phyloP scores from a whole-genome alignment of 2,329 filamentous ascomycete genomes.

The Cercospora sp. region DNA sequence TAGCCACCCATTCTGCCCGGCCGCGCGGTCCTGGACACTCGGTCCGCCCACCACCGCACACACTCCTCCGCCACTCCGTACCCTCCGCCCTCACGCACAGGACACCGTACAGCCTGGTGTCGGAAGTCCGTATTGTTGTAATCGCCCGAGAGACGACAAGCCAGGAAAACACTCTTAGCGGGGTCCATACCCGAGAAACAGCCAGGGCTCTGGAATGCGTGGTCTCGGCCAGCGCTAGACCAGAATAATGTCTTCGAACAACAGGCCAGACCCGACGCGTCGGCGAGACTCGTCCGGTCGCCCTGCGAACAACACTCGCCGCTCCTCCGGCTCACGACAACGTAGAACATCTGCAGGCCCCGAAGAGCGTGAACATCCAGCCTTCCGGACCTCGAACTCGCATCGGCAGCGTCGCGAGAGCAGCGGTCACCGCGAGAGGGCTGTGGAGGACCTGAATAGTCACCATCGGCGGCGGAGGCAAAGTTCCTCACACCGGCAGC shows the following conservation, averaged over 20 bases:
- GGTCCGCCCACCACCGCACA: neutral
- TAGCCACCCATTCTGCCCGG: neutral
- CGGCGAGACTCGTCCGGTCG: slow-evolving; percentile 17
- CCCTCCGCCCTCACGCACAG: neutral
- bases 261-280: slow-evolving; percentile 21
- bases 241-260: slow-evolving; percentile 27
- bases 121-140: neutral
- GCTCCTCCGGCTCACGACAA: slow-evolving; percentile 62
- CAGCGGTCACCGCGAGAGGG: slow-evolving; percentile 22
- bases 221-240: slow-evolving; percentile 6
- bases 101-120: neutral
- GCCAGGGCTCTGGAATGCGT: slow-evolving; percentile 18
- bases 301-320: slow-evolving; percentile 17
- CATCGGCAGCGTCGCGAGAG: slow-evolving; percentile 29
- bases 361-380: slow-evolving; percentile 57
- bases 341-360: slow-evolving; percentile 60
- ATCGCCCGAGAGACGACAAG: neutral
- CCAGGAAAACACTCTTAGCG: neutral
- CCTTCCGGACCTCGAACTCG: slow-evolving; percentile 31
- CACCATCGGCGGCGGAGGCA: slow-evolving; percentile 27
- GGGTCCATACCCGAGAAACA: slow-evolving; percentile 5
- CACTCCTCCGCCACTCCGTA: neutral
- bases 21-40: neutral
- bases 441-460: slow-evolving; percentile 25
- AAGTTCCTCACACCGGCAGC: slow-evolving; percentile 28